These are phyloP conservation scores for Venturia effusa DNA, from an alignment of 2,329 filamentous ascomycete species.

Conservation along the genomic window DNA sequence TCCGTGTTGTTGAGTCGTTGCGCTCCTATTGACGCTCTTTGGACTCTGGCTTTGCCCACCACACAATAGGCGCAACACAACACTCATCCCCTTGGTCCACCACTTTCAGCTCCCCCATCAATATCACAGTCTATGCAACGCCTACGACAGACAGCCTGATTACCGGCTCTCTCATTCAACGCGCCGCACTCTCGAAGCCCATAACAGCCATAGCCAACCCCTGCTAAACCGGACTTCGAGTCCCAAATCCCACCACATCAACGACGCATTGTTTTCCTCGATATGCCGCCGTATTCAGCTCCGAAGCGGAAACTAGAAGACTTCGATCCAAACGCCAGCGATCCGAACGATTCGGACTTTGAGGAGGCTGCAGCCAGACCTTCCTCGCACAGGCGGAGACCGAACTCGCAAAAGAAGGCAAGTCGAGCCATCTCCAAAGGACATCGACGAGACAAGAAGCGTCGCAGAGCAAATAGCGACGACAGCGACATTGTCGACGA, in stretches of 20 bases:
- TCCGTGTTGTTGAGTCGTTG: background rate
- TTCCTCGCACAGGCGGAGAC: conserved; percentile 10
- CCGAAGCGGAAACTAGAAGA: conserved; percentile 15
- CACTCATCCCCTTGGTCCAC: background rate
- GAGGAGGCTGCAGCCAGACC: conserved; percentile 16
- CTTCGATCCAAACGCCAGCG: conserved; percentile 26
- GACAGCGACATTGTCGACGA: conserved; percentile 23
- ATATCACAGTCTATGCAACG: background rate
- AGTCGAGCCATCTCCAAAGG: conserved; percentile 14
- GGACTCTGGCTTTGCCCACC: background rate
- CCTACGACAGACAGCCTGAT: background rate
- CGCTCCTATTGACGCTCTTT: background rate
- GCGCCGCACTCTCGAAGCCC: background rate
- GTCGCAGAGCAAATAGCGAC: conserved; percentile 22
- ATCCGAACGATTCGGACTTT: conserved; percentile 28
- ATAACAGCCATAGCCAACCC: background rate
- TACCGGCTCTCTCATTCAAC: background rate
- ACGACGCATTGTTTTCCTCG: background rate
- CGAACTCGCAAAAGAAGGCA: conserved; percentile 12
- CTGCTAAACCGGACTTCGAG: conserved; percentile 1
- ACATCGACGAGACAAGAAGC: conserved; percentile 20
- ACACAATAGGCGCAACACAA: background rate
- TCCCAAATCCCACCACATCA: background rate
- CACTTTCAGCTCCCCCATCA: background rate
- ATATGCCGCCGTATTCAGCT: background rate